Conservation (phyloP, 371 early-diverging fungal species). For the Zychaea mexicana region DNA sequence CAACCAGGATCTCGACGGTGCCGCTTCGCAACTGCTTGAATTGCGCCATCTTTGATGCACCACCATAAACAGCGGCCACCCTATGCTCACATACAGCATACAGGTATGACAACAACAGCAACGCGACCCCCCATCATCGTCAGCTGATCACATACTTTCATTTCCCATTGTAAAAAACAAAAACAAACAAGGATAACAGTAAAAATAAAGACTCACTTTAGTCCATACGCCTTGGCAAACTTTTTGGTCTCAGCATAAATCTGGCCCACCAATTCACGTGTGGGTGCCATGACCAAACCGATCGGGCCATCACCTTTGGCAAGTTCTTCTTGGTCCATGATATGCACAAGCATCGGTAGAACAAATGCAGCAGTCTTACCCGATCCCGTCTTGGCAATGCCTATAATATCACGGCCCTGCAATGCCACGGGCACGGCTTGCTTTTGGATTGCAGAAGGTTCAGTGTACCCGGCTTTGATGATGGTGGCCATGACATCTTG, state of each 20-base stretch:
- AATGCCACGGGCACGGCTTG: constrained; percentile 80
- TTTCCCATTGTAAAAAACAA: not conserved
- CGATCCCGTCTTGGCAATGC: constrained; percentile 89
- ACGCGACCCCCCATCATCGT: too few species aligned
- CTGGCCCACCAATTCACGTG: constrained; percentile 90
- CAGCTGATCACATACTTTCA: not conserved
- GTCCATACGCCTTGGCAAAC: constrained; percentile 75
- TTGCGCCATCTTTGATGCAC: constrained; percentile 88
- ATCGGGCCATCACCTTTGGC: constrained; percentile 75
- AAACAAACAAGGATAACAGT: too few species aligned
- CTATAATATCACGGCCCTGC: constrained; percentile 82
- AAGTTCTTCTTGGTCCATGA: constrained; percentile 79
- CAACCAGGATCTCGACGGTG: constrained; percentile 88
- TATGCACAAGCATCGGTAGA: constrained; percentile 86
- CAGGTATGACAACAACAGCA: too few species aligned
- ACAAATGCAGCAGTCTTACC: constrained; percentile 80
- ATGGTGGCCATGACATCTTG: constrained; percentile 69
- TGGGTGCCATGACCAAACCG: constrained; percentile 80
- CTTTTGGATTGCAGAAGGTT: constrained; percentile 82
- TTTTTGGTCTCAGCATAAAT: constrained; percentile 83
- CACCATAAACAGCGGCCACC: constrained; percentile 87
- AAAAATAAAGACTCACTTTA: constrained; percentile 33
- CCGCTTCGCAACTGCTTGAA: constrained; percentile 83
- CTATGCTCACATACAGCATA: too few species aligned
- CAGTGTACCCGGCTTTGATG: constrained; percentile 62